Conservation (phyloP, 345 rosid species). For the Dovyalis caffra region DNA sequence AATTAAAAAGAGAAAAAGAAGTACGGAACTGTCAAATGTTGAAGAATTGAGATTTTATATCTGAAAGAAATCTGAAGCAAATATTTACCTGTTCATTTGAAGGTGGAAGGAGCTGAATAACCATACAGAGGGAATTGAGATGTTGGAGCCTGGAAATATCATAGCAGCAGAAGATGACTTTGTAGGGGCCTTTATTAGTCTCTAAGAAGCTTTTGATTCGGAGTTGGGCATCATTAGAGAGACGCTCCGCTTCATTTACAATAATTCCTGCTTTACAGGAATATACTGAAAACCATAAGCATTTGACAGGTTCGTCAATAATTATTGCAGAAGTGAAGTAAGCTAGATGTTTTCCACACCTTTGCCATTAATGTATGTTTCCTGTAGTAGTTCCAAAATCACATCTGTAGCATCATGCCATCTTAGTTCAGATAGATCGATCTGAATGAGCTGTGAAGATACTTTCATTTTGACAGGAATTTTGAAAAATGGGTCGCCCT, state of each 20-base stretch:
- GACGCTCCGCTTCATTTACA: conserved; percentile 1
- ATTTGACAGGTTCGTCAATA: no score
- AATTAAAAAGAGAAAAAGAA: no score
- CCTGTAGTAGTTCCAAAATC: conserved; percentile 3
- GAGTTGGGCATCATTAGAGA: conserved; percentile 13
- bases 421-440: no score
- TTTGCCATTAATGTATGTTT: neutral
- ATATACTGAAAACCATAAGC: neutral
- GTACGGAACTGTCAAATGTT: neutral
- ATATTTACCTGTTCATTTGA: conserved; percentile 8
- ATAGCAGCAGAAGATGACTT: conserved; percentile 24
- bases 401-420: neutral
- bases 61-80: neutral
- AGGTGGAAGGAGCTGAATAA: conserved; percentile 18
- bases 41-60: neutral
- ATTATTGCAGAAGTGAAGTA: no score
- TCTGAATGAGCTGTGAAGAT: no score
- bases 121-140: conserved; percentile 11
- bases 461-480: no score
- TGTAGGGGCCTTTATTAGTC: neutral
- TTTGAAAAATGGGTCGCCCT: no score
- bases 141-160: conserved; percentile 11
- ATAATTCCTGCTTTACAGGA: conserved; percentile 6
- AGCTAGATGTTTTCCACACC: conserved; percentile 3
- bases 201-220: neutral